Percentiles rank a stretch among this genome's conserved stretches.
Evolutionary conservation across 345 rosid species (phyloP).

Genomic region (Citrus mangshanensis): DNA sequence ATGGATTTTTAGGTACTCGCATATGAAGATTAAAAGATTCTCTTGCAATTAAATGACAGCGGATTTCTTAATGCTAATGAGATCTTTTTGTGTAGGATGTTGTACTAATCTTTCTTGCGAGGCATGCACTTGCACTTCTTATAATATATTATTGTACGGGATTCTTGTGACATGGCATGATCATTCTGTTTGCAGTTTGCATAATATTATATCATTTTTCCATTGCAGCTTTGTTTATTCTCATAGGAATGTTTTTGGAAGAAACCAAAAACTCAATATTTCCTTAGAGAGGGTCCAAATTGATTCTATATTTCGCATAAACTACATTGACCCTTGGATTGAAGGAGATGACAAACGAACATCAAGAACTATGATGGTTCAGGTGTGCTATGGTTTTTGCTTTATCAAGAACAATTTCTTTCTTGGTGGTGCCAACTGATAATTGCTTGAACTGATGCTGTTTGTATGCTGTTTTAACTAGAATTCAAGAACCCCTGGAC

Average conservation of each 20-base stretch:
- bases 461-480: conserved; percentile 29
- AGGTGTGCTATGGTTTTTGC: conserved; percentile 38
- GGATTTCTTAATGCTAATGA: neutral
- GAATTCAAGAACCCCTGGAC: conserved; percentile 95
- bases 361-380: conserved; percentile 86
- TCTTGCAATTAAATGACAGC: neutral
- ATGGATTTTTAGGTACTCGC: neutral
- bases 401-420: neutral
- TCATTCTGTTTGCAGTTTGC: neutral
- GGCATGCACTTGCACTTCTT: neutral
- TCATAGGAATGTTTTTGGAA: conserved; percentile 88
- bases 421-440: neutral
- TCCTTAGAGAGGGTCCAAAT: conserved; percentile 91
- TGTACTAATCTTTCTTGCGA: neutral
- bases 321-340: conserved; percentile 98
- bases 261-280: conserved; percentile 87
- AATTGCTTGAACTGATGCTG: conserved; percentile 20
- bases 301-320: conserved; percentile 83
- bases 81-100: neutral
- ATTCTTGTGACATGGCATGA: neutral
- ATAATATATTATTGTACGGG: neutral
- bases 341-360: conserved; percentile 91
- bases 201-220: conserved; percentile 8
- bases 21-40: neutral
- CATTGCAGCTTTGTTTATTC: conserved; percentile 95